A percentile compares a stretch with the other conserved stretches of the same genome.
Conservation (phyloP, 441 rosid genomes). For the Eutrema salsugineum region DNA sequence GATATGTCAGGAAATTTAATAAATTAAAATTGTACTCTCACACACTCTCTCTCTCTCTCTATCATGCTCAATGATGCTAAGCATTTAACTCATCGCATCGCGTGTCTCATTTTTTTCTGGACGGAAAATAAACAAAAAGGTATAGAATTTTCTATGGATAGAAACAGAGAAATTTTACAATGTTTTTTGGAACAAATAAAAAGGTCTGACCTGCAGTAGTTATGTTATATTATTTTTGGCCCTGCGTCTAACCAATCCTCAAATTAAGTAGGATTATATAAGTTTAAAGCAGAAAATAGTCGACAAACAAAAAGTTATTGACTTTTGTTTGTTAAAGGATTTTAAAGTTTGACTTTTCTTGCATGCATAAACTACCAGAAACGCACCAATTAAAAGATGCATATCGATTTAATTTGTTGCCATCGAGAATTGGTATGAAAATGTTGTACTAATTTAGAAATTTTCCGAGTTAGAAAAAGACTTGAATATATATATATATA, state of each 20-base stretch:
- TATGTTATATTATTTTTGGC: neutral
- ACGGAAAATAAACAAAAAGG: neutral
- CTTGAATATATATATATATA: too few species aligned
- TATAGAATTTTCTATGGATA: neutral
- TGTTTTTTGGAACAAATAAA: neutral
- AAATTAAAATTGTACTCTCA: neutral
- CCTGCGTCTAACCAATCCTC: neutral
- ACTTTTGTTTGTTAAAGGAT: neutral
- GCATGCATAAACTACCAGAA: neutral
- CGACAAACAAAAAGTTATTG: neutral
- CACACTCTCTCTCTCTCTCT: neutral
- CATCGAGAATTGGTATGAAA: neutral
- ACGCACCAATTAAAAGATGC: neutral
- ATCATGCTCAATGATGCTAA: constrained; percentile 29
- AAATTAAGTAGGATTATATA: neutral
- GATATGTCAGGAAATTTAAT: constrained; percentile 17
- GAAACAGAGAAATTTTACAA: neutral
- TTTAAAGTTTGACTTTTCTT: neutral
- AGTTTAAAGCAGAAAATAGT: neutral
- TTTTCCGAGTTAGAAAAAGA: too few species aligned
- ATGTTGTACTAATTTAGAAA: neutral
- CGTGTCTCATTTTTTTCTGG: neutral
- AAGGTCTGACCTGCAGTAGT: neutral
- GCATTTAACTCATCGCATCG: constrained; percentile 13
- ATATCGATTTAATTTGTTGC: neutral